A percentile compares a stretch with the other conserved stretches of the same genome.
Conservation (phyloP, 345 rosid genomes). For the Bruguiera sexangula region DNA sequence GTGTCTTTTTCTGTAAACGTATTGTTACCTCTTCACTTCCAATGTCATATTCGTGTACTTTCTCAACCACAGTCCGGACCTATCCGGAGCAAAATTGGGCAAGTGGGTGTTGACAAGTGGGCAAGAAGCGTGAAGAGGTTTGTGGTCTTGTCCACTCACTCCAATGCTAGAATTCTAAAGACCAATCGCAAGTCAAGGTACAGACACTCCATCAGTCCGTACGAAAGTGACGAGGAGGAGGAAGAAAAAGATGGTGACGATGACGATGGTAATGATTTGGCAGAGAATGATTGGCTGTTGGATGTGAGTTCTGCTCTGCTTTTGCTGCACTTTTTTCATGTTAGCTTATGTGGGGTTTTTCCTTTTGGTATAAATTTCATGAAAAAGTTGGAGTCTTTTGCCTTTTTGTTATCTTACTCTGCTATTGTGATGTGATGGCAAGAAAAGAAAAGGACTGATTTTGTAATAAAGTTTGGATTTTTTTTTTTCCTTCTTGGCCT, state of each 20-base stretch:
- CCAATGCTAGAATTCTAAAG: slow-evolving; percentile 77
- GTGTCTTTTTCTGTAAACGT: slow-evolving; percentile 31
- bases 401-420: not conserved
- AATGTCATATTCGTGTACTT: slow-evolving; percentile 19
- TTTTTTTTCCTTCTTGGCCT: no score
- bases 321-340: not conserved
- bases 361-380: not conserved
- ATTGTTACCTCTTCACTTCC: slow-evolving; percentile 22
- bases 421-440: no score
- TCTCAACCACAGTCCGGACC: slow-evolving; percentile 1
- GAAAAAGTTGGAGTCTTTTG: not conserved
- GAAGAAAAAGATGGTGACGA: slow-evolving; percentile 30
- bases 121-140: slow-evolving; percentile 23
- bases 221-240: slow-evolving; percentile 44
- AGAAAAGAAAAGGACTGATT: no score
- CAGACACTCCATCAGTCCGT: slow-evolving; percentile 47
- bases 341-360: not conserved
- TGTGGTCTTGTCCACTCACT: slow-evolving; percentile 55
- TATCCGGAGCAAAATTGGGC: not conserved
- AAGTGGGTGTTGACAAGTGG: not conserved
- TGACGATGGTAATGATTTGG: slow-evolving; percentile 26
- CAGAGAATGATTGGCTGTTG: slow-evolving; percentile 46
- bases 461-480: no score
- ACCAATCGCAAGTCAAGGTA: slow-evolving; percentile 58
- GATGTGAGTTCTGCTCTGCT: slow-evolving; percentile 39